Base-by-base conservation (phyloP, 441 rosid genomes). In the Pelargonium myrrhifolium region DNA sequence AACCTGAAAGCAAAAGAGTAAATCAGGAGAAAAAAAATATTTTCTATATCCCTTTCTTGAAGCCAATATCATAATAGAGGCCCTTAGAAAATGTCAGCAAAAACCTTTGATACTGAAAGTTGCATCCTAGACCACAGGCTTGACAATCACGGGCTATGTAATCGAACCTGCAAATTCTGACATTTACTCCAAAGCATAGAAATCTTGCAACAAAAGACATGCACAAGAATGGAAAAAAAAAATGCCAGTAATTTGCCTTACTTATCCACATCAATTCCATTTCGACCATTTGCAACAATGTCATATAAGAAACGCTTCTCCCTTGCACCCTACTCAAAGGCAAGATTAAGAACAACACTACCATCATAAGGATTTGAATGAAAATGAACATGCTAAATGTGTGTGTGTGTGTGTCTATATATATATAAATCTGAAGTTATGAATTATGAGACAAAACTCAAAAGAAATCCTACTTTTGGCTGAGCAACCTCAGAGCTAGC, bases 191-290 rank as follows among this genome's bases (percentile, higher is more conserved):
- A 6, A 6, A 40, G 31, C 58, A 51, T n/a, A 40, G 11, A 40
- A 40, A 6, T 40, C 45, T 40, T 2, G 45, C 45, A 40, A 40
- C 45, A 40, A 10, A 40, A 40, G 11, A 40, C 45, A 40, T 6
- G 7, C 45, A 6, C 11, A 6, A 6, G 11, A 6, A 28, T 61
- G 43, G 40, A 15, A 18, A 43, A 65, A 68, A 37, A 9, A 9
- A 10, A 40, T 40, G 56, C 17, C 12, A 39, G 43, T 4, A 51
- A 40, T 21, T 26, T 65, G 64, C 68, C 87, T 72, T 76, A 88
- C 93, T 93, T 93, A 84, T 93, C 97, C 65, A 93, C 97, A 31
- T 93, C 98, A 63, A 93, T 86, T 74, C 98, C 96, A 78, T 89
- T 93, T 73, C 91, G 87, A 72, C 98, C 97, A 80, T 93, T 93